These are phyloP conservation scores for Aspergillus fumigatus DNA, from an alignment of 2,329 filamentous ascomycete genomes.

Conservation along the genomic window DNA sequence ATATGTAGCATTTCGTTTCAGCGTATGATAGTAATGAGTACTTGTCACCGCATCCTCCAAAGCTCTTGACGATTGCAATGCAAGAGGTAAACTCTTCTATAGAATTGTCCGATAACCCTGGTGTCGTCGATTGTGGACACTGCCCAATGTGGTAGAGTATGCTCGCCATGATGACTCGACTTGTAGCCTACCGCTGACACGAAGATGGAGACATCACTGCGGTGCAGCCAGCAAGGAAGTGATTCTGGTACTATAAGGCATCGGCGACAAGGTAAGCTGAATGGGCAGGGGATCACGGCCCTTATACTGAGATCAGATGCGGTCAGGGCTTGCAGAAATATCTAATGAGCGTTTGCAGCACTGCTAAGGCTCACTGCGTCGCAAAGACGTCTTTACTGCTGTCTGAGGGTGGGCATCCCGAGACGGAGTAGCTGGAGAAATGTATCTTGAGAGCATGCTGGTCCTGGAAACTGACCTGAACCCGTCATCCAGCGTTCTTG, in stretches of 20 bases:
- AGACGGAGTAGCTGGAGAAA: not conserved
- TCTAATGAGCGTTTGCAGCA: not conserved
- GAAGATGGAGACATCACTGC: not conserved
- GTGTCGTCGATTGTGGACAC: too few species aligned
- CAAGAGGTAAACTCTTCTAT: too few species aligned
- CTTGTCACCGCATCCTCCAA: too few species aligned
- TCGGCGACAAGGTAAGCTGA: constrained; percentile 37
- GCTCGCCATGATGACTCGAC: not conserved
- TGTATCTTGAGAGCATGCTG: not conserved
- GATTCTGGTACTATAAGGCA: constrained; percentile 44
- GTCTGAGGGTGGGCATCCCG: too few species aligned
- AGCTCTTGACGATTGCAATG: too few species aligned
- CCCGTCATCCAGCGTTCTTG: not conserved
- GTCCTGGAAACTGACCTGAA: not conserved
- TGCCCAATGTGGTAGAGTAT: too few species aligned
- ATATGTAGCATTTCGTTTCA: not conserved
- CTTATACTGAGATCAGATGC: constrained; percentile 46
- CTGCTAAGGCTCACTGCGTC: not conserved
- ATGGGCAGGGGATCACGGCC: constrained; percentile 35
- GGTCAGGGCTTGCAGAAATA: constrained; percentile 33
- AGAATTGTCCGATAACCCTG: too few species aligned
- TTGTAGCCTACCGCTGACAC: not conserved
- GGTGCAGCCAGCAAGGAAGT: constrained; percentile 31
- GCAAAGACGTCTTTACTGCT: not conserved
- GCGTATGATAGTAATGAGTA: too few species aligned